Evolutionary conservation across 2,329 filamentous ascomycete species (phyloP).

Genomic region (Metarhizium rileyi): DNA sequence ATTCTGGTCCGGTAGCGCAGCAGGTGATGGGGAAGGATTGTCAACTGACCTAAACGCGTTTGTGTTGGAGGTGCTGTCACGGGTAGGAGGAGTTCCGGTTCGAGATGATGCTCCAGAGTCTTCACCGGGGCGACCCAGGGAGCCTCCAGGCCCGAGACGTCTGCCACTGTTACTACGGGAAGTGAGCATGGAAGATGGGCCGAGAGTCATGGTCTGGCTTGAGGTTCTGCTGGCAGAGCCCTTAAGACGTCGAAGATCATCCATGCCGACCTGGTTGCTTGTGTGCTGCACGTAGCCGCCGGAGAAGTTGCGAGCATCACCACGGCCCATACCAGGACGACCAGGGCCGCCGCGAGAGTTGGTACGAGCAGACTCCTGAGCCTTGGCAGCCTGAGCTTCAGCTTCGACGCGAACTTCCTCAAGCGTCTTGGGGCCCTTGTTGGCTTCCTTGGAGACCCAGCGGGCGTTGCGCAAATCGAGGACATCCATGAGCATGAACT

Average conservation of each 20-base stretch:
- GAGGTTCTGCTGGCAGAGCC: slow-evolving; percentile 47
- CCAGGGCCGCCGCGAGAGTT: slow-evolving; percentile 55
- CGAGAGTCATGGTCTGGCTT: slow-evolving; percentile 58
- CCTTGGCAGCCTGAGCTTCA: slow-evolving; percentile 72
- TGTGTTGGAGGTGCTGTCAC: slow-evolving; percentile 51
- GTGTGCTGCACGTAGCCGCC: slow-evolving; percentile 60
- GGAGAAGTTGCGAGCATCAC: slow-evolving; percentile 79
- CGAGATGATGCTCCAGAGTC: slow-evolving; percentile 83
- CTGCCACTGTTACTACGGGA: slow-evolving; percentile 88
- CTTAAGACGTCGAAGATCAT: slow-evolving; percentile 82
- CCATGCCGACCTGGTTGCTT: slow-evolving; percentile 81
- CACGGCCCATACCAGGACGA: slow-evolving; percentile 66
- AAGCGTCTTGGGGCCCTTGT: slow-evolving; percentile 96
- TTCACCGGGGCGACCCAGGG: slow-evolving; percentile 64
- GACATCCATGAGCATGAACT: slow-evolving; percentile 95
- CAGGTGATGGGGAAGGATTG: not conserved
- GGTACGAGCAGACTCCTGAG: slow-evolving; percentile 57
- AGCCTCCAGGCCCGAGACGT: slow-evolving; percentile 64
- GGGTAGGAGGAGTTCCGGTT: slow-evolving; percentile 73
- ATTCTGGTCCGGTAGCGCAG: not conserved
- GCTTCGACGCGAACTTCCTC: slow-evolving; percentile 78
- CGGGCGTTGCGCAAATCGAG: slow-evolving; percentile 67
- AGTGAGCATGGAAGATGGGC: slow-evolving; percentile 77
- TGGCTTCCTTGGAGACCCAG: slow-evolving; percentile 80
- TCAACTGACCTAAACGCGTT: slow-evolving; percentile 86